Percentiles rank a stretch among this genome's conserved stretches.
Conservation (phyloP, 2,329 filamentous ascomycete genomes). For the Ophidiomyces ophidiicola region DNA sequence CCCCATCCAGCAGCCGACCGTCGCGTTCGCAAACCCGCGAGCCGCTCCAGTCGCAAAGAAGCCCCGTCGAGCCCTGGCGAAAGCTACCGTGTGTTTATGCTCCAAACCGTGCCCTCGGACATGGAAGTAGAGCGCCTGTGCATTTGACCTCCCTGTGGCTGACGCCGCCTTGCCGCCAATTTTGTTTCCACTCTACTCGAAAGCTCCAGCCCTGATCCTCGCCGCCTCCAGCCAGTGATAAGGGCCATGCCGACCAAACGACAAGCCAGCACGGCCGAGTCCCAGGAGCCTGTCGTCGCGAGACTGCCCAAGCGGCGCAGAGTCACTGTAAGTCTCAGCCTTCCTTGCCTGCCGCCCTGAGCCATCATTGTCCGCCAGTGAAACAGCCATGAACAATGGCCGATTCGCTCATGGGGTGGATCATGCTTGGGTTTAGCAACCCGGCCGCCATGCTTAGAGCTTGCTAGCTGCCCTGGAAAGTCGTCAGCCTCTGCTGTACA, state of each 20-base stretch:
- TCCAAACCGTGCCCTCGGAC: background rate
- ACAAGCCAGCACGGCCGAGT: constrained; percentile 39
- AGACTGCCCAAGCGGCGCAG: constrained; percentile 15
- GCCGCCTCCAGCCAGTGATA: constrained; percentile 11
- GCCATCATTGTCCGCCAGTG: no score
- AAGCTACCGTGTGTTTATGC: background rate
- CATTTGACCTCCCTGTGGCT: background rate
- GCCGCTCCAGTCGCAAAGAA: constrained; percentile 9
- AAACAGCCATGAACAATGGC: no score
- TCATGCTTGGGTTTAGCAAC: constrained; percentile 3
- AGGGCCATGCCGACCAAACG: constrained; percentile 18
- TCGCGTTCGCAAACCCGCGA: no score
- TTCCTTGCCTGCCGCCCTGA: background rate
- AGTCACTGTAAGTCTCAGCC: constrained; percentile 14
- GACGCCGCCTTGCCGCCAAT: background rate
- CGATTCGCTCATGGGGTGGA: constrained; percentile 1
- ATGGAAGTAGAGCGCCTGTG: background rate
- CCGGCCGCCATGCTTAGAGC: background rate
- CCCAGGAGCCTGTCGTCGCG: constrained; percentile 12
- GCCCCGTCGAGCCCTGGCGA: background rate
- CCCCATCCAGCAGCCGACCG: no score
- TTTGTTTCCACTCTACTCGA: constrained; percentile 1
- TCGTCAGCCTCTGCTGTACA: background rate
- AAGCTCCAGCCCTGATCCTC: constrained; percentile 10
- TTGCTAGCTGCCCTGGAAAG: background rate